These are phyloP conservation scores for Pyrenochaeta sp. DNA, from an alignment of 2,329 filamentous ascomycete genomes.

Conservation along the genomic window DNA sequence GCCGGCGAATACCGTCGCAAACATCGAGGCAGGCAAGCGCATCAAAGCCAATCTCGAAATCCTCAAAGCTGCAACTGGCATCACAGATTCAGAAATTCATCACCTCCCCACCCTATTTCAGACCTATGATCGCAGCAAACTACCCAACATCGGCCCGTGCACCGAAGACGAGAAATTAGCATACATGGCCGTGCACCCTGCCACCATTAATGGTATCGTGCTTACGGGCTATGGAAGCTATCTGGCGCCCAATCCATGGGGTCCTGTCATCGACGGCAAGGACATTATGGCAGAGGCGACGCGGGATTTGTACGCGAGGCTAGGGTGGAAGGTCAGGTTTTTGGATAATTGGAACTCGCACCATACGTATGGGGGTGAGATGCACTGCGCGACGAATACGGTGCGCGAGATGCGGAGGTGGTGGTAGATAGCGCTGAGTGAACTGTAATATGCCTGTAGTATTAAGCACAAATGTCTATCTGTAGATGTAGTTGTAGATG, in stretches of 20 bases:
- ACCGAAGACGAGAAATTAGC: not conserved
- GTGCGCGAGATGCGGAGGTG: not conserved
- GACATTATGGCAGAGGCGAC: constrained; percentile 5
- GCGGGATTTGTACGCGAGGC: not conserved
- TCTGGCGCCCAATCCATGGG: constrained; percentile 4
- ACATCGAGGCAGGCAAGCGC: not conserved
- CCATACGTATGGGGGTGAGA: constrained; percentile 5
- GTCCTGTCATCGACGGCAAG: constrained; percentile 5
- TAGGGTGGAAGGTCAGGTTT: constrained; percentile 2
- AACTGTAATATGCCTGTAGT: no score
- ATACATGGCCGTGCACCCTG: not conserved
- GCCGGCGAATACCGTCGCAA: not conserved
- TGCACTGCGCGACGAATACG: constrained; percentile 6
- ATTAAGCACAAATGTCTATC: no score
- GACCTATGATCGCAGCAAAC: not conserved
- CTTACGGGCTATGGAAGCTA: constrained; percentile 2
- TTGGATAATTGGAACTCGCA: constrained; percentile 7
- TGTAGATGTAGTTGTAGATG: no score
- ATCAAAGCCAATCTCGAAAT: not conserved
- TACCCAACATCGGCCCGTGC: constrained; percentile 1
- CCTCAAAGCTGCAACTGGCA: not conserved
- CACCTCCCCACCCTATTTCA: constrained; percentile 2
- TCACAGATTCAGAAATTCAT: constrained; percentile 1
- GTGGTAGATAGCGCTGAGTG: constrained; percentile 6
- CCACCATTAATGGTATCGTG: constrained; percentile 2